These are phyloP conservation scores for Tetrahymena elliotti DNA, from an alignment of 73 alveolate genomes.

Conservation along the genomic window DNA sequence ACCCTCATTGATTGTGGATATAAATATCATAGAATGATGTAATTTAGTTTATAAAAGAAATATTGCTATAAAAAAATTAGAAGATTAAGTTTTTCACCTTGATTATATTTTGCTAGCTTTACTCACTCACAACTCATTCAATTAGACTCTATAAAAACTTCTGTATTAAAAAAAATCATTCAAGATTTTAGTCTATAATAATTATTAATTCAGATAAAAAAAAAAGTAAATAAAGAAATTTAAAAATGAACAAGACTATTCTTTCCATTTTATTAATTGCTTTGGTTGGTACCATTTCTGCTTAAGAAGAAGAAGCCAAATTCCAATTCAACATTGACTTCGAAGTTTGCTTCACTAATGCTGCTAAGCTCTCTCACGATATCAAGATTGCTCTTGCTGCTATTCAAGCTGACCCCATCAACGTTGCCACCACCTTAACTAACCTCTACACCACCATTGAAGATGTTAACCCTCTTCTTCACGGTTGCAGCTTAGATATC, in stretches of 20 bases:
- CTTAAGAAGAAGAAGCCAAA: background rate
- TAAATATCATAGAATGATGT: background rate
- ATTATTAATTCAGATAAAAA: background rate
- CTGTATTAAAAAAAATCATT: background rate
- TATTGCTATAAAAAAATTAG: background rate
- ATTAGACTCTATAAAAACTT: background rate
- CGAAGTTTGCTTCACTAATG: background rate
- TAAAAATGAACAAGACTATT: background rate
- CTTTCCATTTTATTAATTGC: background rate
- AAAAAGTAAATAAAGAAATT: background rate
- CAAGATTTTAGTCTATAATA: background rate
- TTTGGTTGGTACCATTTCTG: background rate
- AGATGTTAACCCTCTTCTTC: background rate
- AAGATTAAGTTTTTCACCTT: background rate
- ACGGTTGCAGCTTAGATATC: background rate
- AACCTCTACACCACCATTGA: background rate
- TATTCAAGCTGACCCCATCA: background rate
- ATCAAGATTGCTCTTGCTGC: background rate
- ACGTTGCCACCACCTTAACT: background rate
- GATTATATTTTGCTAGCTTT: background rate
- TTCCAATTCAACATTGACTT: background rate
- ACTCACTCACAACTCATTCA: no score
- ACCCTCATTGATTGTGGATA: background rate
- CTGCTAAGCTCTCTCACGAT: background rate
- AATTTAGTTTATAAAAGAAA: background rate